phyloP scores from a whole-genome alignment of 164 flowering plant genomes.

The Cinnamomum micranthum region DNA sequence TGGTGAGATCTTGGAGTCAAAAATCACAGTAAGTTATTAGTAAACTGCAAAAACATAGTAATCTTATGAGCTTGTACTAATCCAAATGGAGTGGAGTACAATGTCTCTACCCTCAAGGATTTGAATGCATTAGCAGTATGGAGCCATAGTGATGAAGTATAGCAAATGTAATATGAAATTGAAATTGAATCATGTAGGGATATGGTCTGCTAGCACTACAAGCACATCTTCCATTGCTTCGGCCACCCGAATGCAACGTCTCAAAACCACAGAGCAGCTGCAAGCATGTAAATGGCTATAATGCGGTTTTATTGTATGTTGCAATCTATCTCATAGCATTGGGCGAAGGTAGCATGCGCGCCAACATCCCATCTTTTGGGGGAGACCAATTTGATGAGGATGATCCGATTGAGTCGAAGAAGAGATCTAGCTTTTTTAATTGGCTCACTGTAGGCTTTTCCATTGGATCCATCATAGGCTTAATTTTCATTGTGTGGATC shows the following conservation, averaged over 20 bases:
- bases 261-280: constrained; percentile 18
- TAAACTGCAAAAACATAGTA: too few relatives aligned
- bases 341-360: constrained; percentile 18
- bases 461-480: constrained; percentile 47
- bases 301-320: constrained; percentile 27
- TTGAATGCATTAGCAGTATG: neutral
- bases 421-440: constrained; percentile 59
- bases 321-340: constrained; percentile 15
- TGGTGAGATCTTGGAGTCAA: too few relatives aligned
- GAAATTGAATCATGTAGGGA: constrained; percentile 39
- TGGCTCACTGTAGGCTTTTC: constrained; percentile 55
- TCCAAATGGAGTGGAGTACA: too few relatives aligned
- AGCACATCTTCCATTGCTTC: constrained; percentile 28
- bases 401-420: constrained; percentile 33
- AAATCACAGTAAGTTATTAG: too few relatives aligned
- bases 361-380: constrained; percentile 14
- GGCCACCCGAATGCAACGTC: constrained; percentile 38
- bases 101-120: neutral
- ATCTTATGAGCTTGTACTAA: too few relatives aligned
- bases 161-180: neutral
- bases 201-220: constrained; percentile 43
- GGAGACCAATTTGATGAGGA: constrained; percentile 7
- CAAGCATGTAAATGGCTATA: constrained; percentile 30
- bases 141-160: neutral
- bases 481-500: constrained; percentile 59